A percentile compares a stretch with the other conserved stretches of the same genome.
These are phyloP conservation scores for Kickxella alabastrina DNA, from an alignment of 192 early-diverging fungal genomes.

Conservation along the genomic window DNA sequence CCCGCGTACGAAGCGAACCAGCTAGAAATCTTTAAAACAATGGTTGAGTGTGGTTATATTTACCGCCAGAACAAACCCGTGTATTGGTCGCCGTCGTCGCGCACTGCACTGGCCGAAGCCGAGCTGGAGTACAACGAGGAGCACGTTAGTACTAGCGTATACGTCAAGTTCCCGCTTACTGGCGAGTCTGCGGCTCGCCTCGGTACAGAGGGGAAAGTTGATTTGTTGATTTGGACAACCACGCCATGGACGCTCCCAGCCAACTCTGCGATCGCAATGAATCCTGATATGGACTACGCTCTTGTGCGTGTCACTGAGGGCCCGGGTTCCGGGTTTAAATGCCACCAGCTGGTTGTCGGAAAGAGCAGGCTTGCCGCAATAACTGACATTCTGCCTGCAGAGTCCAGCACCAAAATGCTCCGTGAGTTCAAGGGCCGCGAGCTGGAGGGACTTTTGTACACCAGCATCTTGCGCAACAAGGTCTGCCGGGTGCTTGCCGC, in stretches of 20 bases:
- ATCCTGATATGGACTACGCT: conserved; percentile 61
- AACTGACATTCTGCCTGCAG: conserved; percentile 9
- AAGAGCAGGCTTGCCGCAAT: conserved; percentile 19
- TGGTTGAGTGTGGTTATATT: conserved; percentile 71
- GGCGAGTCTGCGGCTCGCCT: conserved; percentile 11
- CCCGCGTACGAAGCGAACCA: conserved; percentile 72
- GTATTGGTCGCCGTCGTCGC: conserved; percentile 80
- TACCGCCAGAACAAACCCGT: conserved; percentile 77
- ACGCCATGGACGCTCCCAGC: conserved; percentile 81
- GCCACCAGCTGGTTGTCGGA: conserved; percentile 24
- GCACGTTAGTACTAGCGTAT: conserved; percentile 67
- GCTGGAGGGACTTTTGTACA: conserved; percentile 56
- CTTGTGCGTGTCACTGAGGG: conserved; percentile 28
- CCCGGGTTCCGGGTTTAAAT: background rate
- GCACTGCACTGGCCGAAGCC: conserved; percentile 75
- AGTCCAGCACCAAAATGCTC: conserved; percentile 1
- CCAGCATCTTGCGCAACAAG: conserved; percentile 52
- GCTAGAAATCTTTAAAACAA: conserved; percentile 63
- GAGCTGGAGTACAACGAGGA: conserved; percentile 76
- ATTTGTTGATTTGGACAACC: conserved; percentile 70
- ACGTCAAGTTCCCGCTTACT: conserved; percentile 61
- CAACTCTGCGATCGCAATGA: conserved; percentile 67
- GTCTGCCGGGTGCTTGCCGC: conserved; percentile 58
- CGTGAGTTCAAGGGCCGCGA: conserved; percentile 38
- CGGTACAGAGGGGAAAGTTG: conserved; percentile 15